Conservation (phyloP, 2,329 filamentous ascomycete genomes). For the Claviceps africana region DNA sequence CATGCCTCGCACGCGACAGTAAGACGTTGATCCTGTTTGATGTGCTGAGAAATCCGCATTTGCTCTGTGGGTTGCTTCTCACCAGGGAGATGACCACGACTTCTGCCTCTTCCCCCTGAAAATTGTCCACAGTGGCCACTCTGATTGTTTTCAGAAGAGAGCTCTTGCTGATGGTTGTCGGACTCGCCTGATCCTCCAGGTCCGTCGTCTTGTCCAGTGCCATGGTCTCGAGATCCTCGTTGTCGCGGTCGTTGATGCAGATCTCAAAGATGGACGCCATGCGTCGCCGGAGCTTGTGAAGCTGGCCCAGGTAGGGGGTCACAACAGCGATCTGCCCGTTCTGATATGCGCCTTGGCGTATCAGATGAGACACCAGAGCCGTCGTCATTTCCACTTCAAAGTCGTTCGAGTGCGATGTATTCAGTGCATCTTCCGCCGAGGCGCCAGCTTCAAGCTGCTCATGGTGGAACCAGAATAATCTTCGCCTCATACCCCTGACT, state of each 20-base stretch:
- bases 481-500: slow-evolving; percentile 37
- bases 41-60: slow-evolving; percentile 51
- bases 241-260: slow-evolving; percentile 49
- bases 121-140: slow-evolving; percentile 58
- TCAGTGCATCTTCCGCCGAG: slow-evolving; percentile 16
- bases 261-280: slow-evolving; percentile 42
- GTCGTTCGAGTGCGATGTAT: slow-evolving; percentile 37
- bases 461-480: slow-evolving; percentile 52
- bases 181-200: not conserved
- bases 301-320: slow-evolving; percentile 49
- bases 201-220: not conserved
- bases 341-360: slow-evolving; percentile 48
- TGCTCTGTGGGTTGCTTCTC: slow-evolving; percentile 46
- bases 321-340: slow-evolving; percentile 53
- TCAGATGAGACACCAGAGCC: slow-evolving; percentile 49
- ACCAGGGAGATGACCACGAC: slow-evolving; percentile 58
- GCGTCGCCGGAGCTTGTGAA: slow-evolving; percentile 32
- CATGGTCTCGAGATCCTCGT: slow-evolving; percentile 15
- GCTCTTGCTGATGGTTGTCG: slow-evolving; percentile 3
- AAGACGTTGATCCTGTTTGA: slow-evolving; percentile 58
- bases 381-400: slow-evolving; percentile 52
- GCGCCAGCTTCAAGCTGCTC: slow-evolving; percentile 26
- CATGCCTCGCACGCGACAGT: slow-evolving; percentile 50
- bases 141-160: slow-evolving; percentile 34
- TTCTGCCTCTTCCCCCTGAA: slow-evolving; percentile 64